Percentiles rank a stretch among this genome's conserved stretches.
Conservation (phyloP, 2,329 filamentous ascomycete species). For the Emmonsiellopsis sp. region DNA sequence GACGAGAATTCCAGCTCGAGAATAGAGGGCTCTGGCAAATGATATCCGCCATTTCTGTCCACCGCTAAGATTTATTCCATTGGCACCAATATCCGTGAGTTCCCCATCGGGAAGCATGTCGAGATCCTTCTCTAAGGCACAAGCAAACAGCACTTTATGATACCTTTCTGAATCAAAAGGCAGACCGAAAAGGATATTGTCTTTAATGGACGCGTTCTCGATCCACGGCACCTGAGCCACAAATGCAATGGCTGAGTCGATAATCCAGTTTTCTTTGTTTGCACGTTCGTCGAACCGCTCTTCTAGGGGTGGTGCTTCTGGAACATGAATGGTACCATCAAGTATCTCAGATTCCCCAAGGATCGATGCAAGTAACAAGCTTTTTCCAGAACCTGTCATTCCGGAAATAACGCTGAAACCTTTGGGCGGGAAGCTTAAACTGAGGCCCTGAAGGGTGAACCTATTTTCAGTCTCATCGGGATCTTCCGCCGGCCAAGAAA, state of each 20-base stretch:
- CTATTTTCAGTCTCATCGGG: conserved; percentile 46
- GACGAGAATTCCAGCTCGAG: conserved; percentile 63
- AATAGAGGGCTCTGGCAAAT: conserved; percentile 71
- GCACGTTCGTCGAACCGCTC: conserved; percentile 56
- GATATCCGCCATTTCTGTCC: conserved; percentile 77
- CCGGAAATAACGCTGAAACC: conserved; percentile 68
- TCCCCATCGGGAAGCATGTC: conserved; percentile 69
- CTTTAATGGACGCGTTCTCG: conserved; percentile 67
- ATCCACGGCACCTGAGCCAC: conserved; percentile 79
- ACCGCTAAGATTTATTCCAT: conserved; percentile 74
- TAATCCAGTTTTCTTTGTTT: conserved; percentile 54
- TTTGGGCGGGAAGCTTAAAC: conserved; percentile 55
- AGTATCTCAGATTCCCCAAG: conserved; percentile 67
- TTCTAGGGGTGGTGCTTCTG: conserved; percentile 37
- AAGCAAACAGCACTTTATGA: conserved; percentile 58
- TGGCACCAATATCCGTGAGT: conserved; percentile 70
- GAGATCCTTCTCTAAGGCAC: conserved; percentile 65
- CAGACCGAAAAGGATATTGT: conserved; percentile 71
- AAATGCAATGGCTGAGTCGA: conserved; percentile 60
- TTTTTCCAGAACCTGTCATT: conserved; percentile 70
- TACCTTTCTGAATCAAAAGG: conserved; percentile 63
- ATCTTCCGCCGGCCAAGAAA: conserved; percentile 64
- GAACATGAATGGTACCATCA: conserved; percentile 48
- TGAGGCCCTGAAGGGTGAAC: conserved; percentile 57
- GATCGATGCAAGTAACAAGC: conserved; percentile 61